These are phyloP conservation scores for Candida sanyiensis DNA, from an alignment of 805 yeast genomes.

Conservation along the genomic window DNA sequence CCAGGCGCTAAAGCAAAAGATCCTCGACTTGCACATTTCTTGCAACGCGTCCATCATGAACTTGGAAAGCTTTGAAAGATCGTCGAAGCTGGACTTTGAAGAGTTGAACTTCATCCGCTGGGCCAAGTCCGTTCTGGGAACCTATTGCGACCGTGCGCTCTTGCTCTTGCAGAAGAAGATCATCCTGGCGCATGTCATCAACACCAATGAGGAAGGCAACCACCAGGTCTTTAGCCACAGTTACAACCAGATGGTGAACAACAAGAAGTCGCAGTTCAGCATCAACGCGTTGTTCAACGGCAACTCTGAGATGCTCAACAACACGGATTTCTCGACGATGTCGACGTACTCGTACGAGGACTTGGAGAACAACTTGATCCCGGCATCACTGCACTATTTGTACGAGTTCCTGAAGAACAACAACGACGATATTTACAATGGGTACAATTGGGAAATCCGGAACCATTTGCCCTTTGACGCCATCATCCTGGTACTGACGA, in stretches of 20 bases:
- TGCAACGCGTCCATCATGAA: conserved; percentile 45
- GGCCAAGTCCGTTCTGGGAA: conserved; percentile 42
- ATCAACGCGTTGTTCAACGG: conserved; percentile 20
- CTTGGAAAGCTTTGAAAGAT: conserved; percentile 32
- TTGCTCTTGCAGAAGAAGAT: conserved; percentile 36
- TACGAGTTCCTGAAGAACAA: conserved; percentile 50
- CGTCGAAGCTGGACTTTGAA: conserved; percentile 33
- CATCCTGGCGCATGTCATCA: conserved; percentile 25
- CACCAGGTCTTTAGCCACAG: conserved; percentile 23
- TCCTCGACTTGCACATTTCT: conserved; percentile 43
- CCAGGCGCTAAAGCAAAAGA: conserved; percentile 41
- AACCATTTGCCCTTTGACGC: conserved; percentile 59
- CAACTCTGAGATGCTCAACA: conserved; percentile 6
- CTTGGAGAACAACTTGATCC: conserved; percentile 47
- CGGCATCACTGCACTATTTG: conserved; percentile 50
- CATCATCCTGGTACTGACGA: conserved; percentile 44
- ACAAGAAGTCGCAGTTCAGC: conserved; percentile 23
- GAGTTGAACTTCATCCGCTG: conserved; percentile 38
- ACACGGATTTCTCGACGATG: conserved; percentile 7
- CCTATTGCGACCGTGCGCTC: conserved; percentile 51
- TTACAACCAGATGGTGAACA: conserved; percentile 27
- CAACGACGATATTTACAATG: conserved; percentile 40
- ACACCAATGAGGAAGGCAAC: conserved; percentile 23
- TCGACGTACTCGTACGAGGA: conserved; percentile 42
- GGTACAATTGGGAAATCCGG: conserved; percentile 56